Evolutionary conservation across 306 rosid species (phyloP).

Genomic region (Canavalia ensiformis): DNA sequence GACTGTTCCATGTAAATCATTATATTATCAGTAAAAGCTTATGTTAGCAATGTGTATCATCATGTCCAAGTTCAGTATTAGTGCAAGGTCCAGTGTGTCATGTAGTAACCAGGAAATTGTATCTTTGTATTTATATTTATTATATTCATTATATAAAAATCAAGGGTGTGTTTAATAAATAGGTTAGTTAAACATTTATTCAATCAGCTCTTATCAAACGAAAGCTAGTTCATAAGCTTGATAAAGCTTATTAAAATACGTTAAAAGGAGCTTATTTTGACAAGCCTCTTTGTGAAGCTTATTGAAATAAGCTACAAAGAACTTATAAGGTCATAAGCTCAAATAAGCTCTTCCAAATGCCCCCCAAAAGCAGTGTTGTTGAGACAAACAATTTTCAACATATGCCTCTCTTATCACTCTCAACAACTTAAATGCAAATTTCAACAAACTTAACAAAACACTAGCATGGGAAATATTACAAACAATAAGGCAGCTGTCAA

Average conservation of each 20-base stretch:
- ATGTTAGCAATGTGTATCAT: conserved; percentile 1
- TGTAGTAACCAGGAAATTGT: conserved; percentile 31
- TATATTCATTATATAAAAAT: neutral
- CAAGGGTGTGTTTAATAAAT: neutral
- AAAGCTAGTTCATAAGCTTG: neutral
- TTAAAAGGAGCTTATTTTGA: neutral
- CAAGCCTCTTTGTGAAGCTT: too few species aligned
- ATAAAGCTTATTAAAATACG: neutral
- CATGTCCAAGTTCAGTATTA: neutral
- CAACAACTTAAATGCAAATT: conserved; percentile 28
- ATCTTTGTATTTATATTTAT: conserved; percentile 1
- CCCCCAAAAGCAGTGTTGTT: neutral
- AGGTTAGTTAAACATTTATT: neutral
- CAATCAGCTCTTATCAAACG: neutral
- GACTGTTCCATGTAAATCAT: conserved; percentile 75
- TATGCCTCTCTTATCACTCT: neutral
- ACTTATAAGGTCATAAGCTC: neutral
- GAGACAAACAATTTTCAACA: conserved; percentile 5
- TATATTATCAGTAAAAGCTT: conserved; percentile 14
- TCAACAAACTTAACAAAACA: conserved; percentile 39
- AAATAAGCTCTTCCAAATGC: neutral
- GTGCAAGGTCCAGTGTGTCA: neutral
- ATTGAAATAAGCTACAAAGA: neutral
- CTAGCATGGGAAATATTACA: neutral
- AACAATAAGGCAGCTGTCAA: conserved; percentile 8